phyloP scores from a whole-genome alignment of 129 eudicot genomes.

The Mikania micrantha region DNA sequence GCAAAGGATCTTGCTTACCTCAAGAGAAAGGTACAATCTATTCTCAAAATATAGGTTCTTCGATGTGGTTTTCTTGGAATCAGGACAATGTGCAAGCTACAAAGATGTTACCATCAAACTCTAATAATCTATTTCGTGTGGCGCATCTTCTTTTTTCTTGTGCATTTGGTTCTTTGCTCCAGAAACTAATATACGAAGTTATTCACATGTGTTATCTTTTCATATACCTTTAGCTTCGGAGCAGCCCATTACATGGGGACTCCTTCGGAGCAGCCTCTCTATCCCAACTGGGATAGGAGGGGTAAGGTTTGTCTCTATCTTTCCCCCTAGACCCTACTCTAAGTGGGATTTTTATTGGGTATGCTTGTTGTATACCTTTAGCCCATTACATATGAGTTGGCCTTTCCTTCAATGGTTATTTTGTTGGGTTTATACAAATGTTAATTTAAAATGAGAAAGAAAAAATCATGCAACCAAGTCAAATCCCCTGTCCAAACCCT shows the following conservation, averaged over 20 bases:
- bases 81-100: background rate
- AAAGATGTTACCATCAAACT: background rate
- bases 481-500: background rate
- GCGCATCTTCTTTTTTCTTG: background rate
- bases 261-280: too few species aligned
- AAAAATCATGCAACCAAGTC: background rate
- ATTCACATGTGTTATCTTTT: background rate
- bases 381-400: background rate
- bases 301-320: too few species aligned
- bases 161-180: background rate
- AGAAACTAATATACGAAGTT: background rate
- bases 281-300: too few species aligned
- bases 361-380: constrained; percentile 1
- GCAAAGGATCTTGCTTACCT: constrained; percentile 83
- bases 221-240: constrained; percentile 5
- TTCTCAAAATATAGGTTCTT: constrained; percentile 5
- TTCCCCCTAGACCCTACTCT: too few species aligned
- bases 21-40: constrained; percentile 60
- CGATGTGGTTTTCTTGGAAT: background rate
- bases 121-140: background rate
- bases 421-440: background rate
- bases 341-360: too few species aligned
- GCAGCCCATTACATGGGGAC: too few species aligned
- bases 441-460: background rate
- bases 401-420: background rate